Evolutionary conservation across 2,329 filamentous ascomycete species (phyloP).

Genomic region (Sphaerulina populicola): DNA sequence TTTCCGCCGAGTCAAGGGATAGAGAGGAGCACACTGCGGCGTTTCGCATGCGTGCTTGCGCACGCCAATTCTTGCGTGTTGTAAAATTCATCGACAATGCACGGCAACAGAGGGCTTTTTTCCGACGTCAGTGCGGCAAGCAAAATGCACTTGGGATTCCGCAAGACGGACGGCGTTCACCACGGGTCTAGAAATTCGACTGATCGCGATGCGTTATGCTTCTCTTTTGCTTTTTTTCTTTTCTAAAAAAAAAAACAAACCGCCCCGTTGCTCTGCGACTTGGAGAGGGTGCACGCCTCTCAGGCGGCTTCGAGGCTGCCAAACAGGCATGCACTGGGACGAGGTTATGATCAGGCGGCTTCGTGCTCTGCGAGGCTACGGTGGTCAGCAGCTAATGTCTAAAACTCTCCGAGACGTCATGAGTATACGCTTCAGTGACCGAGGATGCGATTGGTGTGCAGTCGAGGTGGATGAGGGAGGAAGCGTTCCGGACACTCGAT

Average conservation of each 20-base stretch:
- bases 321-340: neutral
- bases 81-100: constrained; percentile 11
- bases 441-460: constrained; percentile 1
- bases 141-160: constrained; percentile 10
- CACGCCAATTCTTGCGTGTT: constrained; percentile 7
- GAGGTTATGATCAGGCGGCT: constrained; percentile 4
- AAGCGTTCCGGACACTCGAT: constrained; percentile 10
- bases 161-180: constrained; percentile 14
- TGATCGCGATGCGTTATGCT: constrained; percentile 16
- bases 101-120: constrained; percentile 9
- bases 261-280: constrained; percentile 5
- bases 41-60: constrained; percentile 2
- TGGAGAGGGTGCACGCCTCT: constrained; percentile 5
- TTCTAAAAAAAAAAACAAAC: neutral
- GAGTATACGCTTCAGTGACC: constrained; percentile 9
- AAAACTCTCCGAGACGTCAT: constrained; percentile 7
- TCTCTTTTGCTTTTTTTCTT: constrained; percentile 9
- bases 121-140: neutral
- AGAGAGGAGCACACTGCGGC: constrained; percentile 8
- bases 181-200: constrained; percentile 10
- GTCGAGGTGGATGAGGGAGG: constrained; percentile 4
- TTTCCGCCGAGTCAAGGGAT: constrained; percentile 10
- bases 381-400: constrained; percentile 4
- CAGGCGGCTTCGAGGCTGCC: constrained; percentile 1
- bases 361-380: constrained; percentile 6